Evolutionary conservation across 495 filamentous ascomycete genomes (phyloP).

Genomic region (Neurospora pannonica): DNA sequence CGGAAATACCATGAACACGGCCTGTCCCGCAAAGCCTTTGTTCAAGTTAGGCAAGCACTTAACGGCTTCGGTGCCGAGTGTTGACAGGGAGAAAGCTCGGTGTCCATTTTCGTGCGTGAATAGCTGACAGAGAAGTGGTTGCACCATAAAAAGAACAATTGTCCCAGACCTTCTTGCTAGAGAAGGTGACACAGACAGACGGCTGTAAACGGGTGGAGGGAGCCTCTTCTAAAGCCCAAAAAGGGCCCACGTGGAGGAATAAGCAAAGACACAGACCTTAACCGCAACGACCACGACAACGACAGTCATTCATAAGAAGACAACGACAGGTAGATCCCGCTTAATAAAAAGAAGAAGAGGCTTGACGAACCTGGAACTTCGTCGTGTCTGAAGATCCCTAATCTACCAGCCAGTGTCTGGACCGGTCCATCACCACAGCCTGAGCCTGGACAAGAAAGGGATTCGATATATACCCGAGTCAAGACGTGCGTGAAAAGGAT

Average conservation of each 20-base stretch:
- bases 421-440: too few relatives aligned
- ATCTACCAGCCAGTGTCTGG: neutral
- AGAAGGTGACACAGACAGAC: neutral
- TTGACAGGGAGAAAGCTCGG: neutral
- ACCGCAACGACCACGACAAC: neutral
- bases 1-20: neutral
- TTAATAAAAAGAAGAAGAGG: too few relatives aligned
- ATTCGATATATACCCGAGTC: too few relatives aligned
- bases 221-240: neutral
- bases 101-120: neutral
- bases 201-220: too few relatives aligned
- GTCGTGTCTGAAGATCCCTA: too few relatives aligned
- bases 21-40: neutral
- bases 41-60: neutral
- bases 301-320: neutral
- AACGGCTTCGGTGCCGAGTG: neutral
- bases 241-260: too few relatives aligned
- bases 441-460: too few relatives aligned
- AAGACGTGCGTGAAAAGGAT: too few relatives aligned
- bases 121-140: too few relatives aligned
- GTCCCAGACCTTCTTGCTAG: neutral
- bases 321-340: neutral
- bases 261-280: too few relatives aligned
- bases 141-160: neutral
- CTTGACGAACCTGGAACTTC: neutral